phyloP scores from a whole-genome alignment of 768 basidiomycete species.

The Mycena belliarum region DNA sequence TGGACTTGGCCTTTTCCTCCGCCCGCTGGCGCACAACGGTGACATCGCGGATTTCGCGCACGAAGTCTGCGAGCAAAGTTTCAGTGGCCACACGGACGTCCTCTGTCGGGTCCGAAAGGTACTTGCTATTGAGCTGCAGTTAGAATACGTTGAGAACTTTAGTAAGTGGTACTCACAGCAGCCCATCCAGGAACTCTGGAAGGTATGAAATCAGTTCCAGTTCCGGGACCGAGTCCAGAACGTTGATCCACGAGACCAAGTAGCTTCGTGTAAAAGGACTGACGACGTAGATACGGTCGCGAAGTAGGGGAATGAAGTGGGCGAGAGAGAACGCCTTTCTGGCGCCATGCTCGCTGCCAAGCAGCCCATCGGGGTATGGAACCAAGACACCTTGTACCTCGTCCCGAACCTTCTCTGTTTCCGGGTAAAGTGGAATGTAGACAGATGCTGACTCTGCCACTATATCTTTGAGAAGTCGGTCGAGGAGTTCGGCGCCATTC shows the following conservation, averaged over 20 bases:
- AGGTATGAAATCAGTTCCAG: slow-evolving; percentile 93
- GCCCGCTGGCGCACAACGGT: slow-evolving; percentile 69
- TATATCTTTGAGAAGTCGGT: slow-evolving; percentile 96
- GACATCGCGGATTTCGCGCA: slow-evolving; percentile 88
- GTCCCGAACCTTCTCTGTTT: slow-evolving; percentile 69
- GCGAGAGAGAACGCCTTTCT: slow-evolving; percentile 91
- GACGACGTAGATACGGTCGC: slow-evolving; percentile 92
- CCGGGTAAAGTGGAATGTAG: slow-evolving; percentile 86
- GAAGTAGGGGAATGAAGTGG: slow-evolving; percentile 90
- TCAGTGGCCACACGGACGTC: slow-evolving; percentile 93
- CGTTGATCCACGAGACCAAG: slow-evolving; percentile 95
- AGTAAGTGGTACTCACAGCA: slow-evolving; percentile 66
- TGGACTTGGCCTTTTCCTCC: slow-evolving; percentile 53
- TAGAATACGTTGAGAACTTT: neutral
- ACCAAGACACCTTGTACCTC: slow-evolving; percentile 64
- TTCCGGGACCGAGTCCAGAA: slow-evolving; percentile 95
- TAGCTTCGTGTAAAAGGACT: slow-evolving; percentile 95
- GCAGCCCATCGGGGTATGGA: slow-evolving; percentile 55
- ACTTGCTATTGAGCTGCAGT: slow-evolving; percentile 59
- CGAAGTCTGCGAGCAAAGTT: slow-evolving; percentile 83
- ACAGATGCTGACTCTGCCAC: slow-evolving; percentile 95
- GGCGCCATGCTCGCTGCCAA: slow-evolving; percentile 42
- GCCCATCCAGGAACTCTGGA: slow-evolving; percentile 91
- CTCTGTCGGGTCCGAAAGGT: slow-evolving; percentile 91
- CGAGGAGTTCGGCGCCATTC: slow-evolving; percentile 96